Base-by-base conservation (phyloP, 2,329 filamentous ascomycete genomes). In the Onygenales sp. region DNA sequence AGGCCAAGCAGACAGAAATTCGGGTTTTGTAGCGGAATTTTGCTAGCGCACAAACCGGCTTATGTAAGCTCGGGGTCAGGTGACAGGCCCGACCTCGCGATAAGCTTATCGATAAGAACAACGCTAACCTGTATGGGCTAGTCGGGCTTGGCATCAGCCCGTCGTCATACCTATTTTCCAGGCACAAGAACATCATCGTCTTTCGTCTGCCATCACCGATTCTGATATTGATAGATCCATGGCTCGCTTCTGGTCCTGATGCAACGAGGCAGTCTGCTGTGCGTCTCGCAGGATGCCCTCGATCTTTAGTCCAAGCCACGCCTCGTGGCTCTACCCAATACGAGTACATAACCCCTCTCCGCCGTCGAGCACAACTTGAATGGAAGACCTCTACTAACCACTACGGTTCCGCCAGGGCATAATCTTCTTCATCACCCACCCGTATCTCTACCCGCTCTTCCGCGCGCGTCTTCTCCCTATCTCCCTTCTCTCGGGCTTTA, bases 381-480 rank as follows among this genome's bases (percentile, higher is more conserved):
- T 17, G 17, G 17, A 14, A 32, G 36, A 34, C 14, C 6, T 36
- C 34, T 17, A 43, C 34, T 13, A 40, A 42, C 17, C 17, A 17
- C 40, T 52, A 34, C 14, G 31, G 9, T 49, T 47, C 11, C 48
- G 21, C 50, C 74, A 85, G 70, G 92, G 93, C 58, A 84, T 96
- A 63, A 83, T 82, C 73, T 95, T 92, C 72, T 95, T 94, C 69
- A 60, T 82, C 49, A 77, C 79, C 34, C 87, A 91, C 65, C 84
- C 82, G 21, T 89, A 87, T 61, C 86, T 93, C 59, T 94, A 86
- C 70, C 90, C 91, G 27, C 79, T 96, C 1, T 86, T 95, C 59
- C 76, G 81, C 54, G 77, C 86, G 27, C 84, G 91, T 13, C 75
- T 98, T 2, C 71, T 97, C 0, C 91, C 92, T 0, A 78, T 95